Base-by-base conservation (phyloP, 169 alveolate species). In the Perkinsus marinus region DNA sequence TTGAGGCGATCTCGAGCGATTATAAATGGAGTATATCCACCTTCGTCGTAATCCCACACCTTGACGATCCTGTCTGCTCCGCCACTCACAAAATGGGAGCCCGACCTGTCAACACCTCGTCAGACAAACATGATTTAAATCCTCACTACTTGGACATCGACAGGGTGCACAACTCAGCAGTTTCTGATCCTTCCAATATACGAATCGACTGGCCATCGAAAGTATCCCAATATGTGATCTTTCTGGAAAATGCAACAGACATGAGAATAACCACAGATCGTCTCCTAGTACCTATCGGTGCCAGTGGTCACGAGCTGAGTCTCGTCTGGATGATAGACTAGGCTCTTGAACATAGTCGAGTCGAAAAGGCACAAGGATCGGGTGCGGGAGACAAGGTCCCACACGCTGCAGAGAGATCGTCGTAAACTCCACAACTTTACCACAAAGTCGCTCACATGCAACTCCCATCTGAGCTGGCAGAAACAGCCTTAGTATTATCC, bases 231-330 rank as follows among this genome's bases (percentile, higher is more conserved):
- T 96, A 97, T 90, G 98, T 95, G 43, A 96, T 93, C 92, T 94
- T 90, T 68, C 91, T 89, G 38, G 3, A 5, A 30, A 0, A 16
- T 41, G 39, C 43, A 9, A 46, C 68, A 26, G n/a, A 19, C 38
- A 3, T 41, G 0, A 26, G 68, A 22, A 16, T 37, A 7, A 38
- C 68, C 68, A 37, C 10, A 7, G 57, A 39, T 19, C 69, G 26
- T 34, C 30, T 22, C 39, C 7, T 22, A 68, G 26, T 96, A 95
- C 93, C 98, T 95, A 93, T 97, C 98, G 79, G 97, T 95, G 68
- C 98, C 99, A 46, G 98, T 96, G 0, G 99, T 97, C 38, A 97
- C 92, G 22, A 97, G 93, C 95, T 97, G 97, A 39, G 97, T 93
- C 93, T 97, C 98, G 91, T 97, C 99, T 26, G 98, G 98, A 92